These are phyloP conservation scores for Apiotrichum montevideense DNA, from an alignment of 1,284 basidiomycete genomes.

Conservation along the genomic window DNA sequence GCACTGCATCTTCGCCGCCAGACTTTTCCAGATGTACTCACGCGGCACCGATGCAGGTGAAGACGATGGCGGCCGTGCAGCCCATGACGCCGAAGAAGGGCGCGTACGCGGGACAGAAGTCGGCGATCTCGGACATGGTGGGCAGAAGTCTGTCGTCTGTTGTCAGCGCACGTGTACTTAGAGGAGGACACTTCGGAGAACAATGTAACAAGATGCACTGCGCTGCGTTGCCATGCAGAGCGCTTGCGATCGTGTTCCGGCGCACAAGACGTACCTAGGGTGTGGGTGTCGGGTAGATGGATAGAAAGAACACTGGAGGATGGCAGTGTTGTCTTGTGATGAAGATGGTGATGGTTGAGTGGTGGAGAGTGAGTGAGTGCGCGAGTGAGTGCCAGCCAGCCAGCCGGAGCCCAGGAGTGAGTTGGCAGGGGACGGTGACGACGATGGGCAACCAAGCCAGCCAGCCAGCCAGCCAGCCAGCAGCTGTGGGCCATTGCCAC, in stretches of 20 bases:
- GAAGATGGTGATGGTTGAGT: neutral
- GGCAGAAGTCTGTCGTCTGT: neutral
- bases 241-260: no score
- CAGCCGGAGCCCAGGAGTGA: no score
- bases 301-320: neutral
- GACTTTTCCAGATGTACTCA: conserved; percentile 22
- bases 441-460: neutral
- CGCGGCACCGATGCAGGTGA: conserved; percentile 65
- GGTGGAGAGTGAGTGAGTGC: no score
- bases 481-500: no score
- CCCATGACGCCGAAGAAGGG: conserved; percentile 98
- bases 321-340: neutral
- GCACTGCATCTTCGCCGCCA: no score
- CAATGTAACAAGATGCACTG: no score
- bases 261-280: neutral
- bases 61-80: conserved; percentile 93
- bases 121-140: conserved; percentile 37
- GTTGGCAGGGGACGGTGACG: neutral
- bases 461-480: no score
- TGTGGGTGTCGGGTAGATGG: neutral
- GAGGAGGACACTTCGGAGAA: no score
- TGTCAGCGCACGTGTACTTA: neutral
- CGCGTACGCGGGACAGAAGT: conserved; percentile 87
- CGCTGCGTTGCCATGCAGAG: no score
- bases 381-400: neutral